These are phyloP conservation scores for Fraxinus excelsior DNA, from an alignment of 257 asterid species.

Conservation along the genomic window DNA sequence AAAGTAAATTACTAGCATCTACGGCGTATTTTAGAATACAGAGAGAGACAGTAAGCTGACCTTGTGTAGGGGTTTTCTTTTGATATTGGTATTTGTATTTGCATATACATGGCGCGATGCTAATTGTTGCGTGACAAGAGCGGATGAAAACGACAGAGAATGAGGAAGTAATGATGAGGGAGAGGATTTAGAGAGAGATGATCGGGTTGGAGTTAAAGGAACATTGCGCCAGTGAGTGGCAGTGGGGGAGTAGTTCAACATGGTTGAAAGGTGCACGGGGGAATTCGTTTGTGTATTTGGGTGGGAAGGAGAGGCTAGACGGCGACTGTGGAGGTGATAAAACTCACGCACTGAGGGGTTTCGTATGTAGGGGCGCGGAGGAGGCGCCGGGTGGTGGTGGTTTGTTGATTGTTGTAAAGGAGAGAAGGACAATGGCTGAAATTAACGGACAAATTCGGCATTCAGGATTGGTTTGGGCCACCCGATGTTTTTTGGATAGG, in stretches of 20 bases:
- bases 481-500: background rate
- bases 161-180: constrained; percentile 26
- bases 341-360: background rate
- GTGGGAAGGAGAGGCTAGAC: background rate
- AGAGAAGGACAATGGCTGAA: constrained; percentile 32
- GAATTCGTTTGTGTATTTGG: constrained; percentile 21
- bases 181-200: constrained; percentile 24
- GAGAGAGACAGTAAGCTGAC: constrained; percentile 16
- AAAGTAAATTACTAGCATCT: background rate
- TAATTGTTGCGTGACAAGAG: constrained; percentile 28
- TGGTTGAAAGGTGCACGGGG: constrained; percentile 37
- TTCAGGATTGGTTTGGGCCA: background rate
- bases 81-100: constrained; percentile 16
- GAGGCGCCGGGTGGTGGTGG: background rate
- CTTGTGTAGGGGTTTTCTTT: constrained; percentile 29
- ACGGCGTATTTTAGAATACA: background rate
- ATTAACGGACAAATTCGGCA: constrained; percentile 36
- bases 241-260: constrained; percentile 35
- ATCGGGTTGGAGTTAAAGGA: constrained; percentile 25
- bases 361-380: background rate
- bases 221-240: constrained; percentile 31
- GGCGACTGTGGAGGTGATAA: background rate
- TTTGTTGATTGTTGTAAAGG: background rate
- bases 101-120: constrained; percentile 28
- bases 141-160: constrained; percentile 30